Conservation (phyloP, 345 rosid species). For the Hypericum androsaemum region DNA sequence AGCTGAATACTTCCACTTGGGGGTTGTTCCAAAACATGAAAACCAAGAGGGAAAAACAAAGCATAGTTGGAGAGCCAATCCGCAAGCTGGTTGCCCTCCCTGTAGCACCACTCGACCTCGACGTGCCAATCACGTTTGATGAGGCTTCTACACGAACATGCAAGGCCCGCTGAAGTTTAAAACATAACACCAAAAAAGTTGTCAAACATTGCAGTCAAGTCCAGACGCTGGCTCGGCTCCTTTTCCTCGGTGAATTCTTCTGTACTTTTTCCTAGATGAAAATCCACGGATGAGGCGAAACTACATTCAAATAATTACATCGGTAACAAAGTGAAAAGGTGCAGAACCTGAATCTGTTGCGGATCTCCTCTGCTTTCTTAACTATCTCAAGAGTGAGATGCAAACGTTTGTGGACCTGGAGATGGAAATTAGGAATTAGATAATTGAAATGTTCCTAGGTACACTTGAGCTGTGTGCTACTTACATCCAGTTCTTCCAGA, state of each 20-base stretch:
- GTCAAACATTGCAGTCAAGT: too few relatives aligned
- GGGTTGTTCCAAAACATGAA: too few relatives aligned
- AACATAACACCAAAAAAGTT: too few relatives aligned
- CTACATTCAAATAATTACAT: not conserved
- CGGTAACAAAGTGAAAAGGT: slow-evolving; percentile 2
- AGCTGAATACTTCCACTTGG: too few relatives aligned
- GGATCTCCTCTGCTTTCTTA: slow-evolving; percentile 94
- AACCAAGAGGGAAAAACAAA: too few relatives aligned
- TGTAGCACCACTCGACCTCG: too few relatives aligned
- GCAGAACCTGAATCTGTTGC: slow-evolving; percentile 84
- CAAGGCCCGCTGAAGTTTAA: too few relatives aligned
- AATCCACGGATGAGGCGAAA: slow-evolving; percentile 12
- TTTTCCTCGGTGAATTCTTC: slow-evolving; percentile 98
- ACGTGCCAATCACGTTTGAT: too few relatives aligned
- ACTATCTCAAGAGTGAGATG: slow-evolving; percentile 73
- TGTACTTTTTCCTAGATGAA: slow-evolving; percentile 64
- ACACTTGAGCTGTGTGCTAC: slow-evolving; percentile 22
- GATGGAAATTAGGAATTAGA: not conserved
- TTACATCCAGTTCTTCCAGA: slow-evolving; percentile 97
- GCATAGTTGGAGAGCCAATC: too few relatives aligned
- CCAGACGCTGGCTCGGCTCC: slow-evolving; percentile 94
- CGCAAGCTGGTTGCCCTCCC: too few relatives aligned
- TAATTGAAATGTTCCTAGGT: too few relatives aligned
- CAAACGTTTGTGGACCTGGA: slow-evolving; percentile 80
- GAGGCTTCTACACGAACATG: too few relatives aligned